phyloP scores from a whole-genome alignment of 2,329 filamentous ascomycete genomes.

The Ophiostoma novo-ulmi region DNA sequence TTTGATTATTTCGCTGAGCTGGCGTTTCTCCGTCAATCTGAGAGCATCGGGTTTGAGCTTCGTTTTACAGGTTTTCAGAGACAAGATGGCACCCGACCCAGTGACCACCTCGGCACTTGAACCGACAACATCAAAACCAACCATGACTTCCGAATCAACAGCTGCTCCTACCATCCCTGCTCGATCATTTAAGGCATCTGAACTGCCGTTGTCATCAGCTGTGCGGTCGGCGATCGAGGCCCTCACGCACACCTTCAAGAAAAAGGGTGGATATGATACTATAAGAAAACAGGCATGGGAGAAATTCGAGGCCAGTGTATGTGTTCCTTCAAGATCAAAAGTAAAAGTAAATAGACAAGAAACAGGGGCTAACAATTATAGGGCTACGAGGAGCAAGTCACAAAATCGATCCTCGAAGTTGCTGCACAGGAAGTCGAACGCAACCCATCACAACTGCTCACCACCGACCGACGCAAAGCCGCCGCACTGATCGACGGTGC shows the following conservation, averaged over 20 bases:
- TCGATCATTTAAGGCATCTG: conserved; percentile 59
- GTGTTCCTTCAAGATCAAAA: conserved; percentile 28
- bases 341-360: not conserved
- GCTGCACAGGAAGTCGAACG: conserved; percentile 70
- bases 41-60: not conserved
- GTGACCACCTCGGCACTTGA: not conserved
- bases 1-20: not conserved
- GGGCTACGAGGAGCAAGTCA: conserved; percentile 66
- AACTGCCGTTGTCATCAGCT: conserved; percentile 67
- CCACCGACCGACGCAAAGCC: conserved; percentile 67
- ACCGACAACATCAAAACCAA: not conserved
- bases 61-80: not conserved
- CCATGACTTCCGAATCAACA: not conserved
- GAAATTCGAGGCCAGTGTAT: conserved; percentile 65
- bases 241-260: conserved; percentile 76
- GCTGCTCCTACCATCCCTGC: not conserved
- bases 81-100: not conserved
- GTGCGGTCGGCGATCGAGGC: conserved; percentile 69
- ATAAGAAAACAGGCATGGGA: conserved; percentile 73
- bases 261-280: conserved; percentile 76
- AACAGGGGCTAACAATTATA: conserved; percentile 33
- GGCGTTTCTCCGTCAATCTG: not conserved
- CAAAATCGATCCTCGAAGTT: conserved; percentile 61
- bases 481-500: conserved; percentile 72
- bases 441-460: conserved; percentile 65